These are phyloP conservation scores for Stemphylium beticola DNA, from an alignment of 2,329 filamentous ascomycete genomes.

Conservation along the genomic window DNA sequence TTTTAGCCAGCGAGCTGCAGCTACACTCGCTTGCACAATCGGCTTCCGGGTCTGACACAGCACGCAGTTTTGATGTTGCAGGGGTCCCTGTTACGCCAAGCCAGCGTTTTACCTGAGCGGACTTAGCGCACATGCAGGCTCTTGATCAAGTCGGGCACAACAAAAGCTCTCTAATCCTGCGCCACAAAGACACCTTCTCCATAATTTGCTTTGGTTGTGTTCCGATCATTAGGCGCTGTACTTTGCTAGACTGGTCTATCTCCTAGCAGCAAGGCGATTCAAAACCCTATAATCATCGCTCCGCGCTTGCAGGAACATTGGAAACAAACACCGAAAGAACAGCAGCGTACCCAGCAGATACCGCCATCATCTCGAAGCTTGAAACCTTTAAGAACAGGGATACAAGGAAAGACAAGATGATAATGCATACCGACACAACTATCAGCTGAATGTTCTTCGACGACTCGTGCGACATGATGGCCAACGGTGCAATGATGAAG, in stretches of 20 bases:
- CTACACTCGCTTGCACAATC: not conserved
- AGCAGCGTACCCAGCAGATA: conserved; percentile 29
- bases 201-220: too few species aligned
- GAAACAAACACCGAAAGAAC: conserved; percentile 29
- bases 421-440: conserved; percentile 22
- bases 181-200: not conserved
- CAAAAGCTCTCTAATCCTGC: not conserved
- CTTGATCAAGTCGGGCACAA: not conserved
- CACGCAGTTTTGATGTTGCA: not conserved
- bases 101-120: not conserved
- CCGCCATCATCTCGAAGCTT: conserved; percentile 32
- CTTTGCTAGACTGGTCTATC: too few species aligned
- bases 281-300: too few species aligned
- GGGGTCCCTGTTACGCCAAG: not conserved
- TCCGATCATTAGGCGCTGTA: too few species aligned
- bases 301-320: conserved; percentile 12
- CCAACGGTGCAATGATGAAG: conserved; percentile 27
- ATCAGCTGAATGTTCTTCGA: conserved; percentile 19
- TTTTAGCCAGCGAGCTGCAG: too few species aligned
- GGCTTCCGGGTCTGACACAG: not conserved
- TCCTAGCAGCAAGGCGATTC: too few species aligned
- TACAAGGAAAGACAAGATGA: conserved; percentile 25
- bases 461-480: conserved; percentile 24
- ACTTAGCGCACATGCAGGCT: not conserved
- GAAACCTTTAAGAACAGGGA: conserved; percentile 30